These are phyloP conservation scores for Exophiala sp. DNA, from an alignment of 2,329 filamentous ascomycete genomes.

Conservation along the genomic window DNA sequence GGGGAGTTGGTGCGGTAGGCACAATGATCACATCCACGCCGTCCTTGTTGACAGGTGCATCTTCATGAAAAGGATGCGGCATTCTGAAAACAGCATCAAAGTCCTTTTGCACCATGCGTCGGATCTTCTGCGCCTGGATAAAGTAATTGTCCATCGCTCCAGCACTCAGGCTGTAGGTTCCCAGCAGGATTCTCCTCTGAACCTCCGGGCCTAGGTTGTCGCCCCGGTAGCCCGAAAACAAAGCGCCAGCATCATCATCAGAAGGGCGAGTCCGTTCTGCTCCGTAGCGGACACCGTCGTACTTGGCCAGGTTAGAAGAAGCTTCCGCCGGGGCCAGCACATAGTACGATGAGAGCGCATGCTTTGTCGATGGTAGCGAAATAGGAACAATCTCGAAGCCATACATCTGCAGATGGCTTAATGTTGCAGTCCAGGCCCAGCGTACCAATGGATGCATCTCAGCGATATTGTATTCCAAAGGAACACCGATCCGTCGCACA, in stretches of 20 bases:
- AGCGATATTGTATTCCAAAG: constrained; percentile 76
- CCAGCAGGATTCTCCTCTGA: constrained; percentile 76
- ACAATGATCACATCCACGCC: constrained; percentile 81
- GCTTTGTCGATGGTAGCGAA: constrained; percentile 73
- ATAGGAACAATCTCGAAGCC: constrained; percentile 70
- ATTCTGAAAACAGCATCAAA: constrained; percentile 73
- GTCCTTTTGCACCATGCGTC: constrained; percentile 74
- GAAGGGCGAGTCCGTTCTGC: constrained; percentile 43
- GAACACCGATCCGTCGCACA: constrained; percentile 52
- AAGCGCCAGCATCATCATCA: constrained; percentile 54
- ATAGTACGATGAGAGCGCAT: constrained; percentile 89
- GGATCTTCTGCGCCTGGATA: constrained; percentile 81
- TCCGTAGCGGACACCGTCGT: constrained; percentile 93
- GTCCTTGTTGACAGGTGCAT: constrained; percentile 37
- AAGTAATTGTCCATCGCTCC: constrained; percentile 95
- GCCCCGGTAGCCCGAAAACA: constrained; percentile 72
- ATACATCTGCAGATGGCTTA: constrained; percentile 54
- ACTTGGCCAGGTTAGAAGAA: constrained; percentile 91
- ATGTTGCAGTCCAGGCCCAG: constrained; percentile 60
- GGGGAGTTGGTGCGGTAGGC: constrained; percentile 74
- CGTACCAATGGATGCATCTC: constrained; percentile 69
- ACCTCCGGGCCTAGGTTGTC: constrained; percentile 78
- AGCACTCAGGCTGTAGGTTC: constrained; percentile 83
- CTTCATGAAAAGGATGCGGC: constrained; percentile 56
- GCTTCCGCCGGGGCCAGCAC: constrained; percentile 92